Evolutionary conservation across 495 filamentous ascomycete species (phyloP).

Genomic region (Xylaria acuta): DNA sequence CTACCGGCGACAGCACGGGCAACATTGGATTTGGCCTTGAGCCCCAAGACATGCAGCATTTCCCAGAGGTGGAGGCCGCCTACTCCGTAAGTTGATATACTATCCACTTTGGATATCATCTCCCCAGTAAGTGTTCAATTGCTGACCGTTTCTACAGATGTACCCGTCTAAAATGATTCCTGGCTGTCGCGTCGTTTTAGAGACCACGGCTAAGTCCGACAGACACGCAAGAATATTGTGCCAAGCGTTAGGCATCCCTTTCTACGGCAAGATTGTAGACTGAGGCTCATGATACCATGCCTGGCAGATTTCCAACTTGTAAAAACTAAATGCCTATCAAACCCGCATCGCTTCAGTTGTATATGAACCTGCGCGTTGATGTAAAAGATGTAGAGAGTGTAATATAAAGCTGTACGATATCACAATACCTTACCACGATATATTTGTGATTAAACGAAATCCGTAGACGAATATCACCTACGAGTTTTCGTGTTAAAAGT

Average conservation of each 20-base stretch:
- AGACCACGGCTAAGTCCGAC: slow-evolving; percentile 88
- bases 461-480: neutral
- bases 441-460: neutral
- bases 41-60: slow-evolving; percentile 73
- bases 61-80: slow-evolving; percentile 92
- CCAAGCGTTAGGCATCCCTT: slow-evolving; percentile 81
- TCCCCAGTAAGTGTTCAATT: neutral
- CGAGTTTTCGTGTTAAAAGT: neutral
- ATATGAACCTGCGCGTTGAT: slow-evolving; percentile 23
- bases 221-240: slow-evolving; percentile 88
- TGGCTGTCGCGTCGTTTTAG: slow-evolving; percentile 82
- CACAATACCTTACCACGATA: neutral
- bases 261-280: slow-evolving; percentile 70
- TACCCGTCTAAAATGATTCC: slow-evolving; percentile 95
- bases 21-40: slow-evolving; percentile 84
- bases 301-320: neutral
- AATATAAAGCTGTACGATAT: slow-evolving; percentile 30
- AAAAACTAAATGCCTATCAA: neutral
- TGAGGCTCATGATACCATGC: slow-evolving; percentile 24
- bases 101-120: slow-evolving; percentile 37
- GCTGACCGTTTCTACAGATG: slow-evolving; percentile 48
- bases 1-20: slow-evolving; percentile 80
- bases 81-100: slow-evolving; percentile 74
- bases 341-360: slow-evolving; percentile 3
- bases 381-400: slow-evolving; percentile 35